A percentile compares a stretch with the other conserved stretches of the same genome.
Conservation (phyloP, 139 green algal species). For the Haematococcus lacustris region DNA sequence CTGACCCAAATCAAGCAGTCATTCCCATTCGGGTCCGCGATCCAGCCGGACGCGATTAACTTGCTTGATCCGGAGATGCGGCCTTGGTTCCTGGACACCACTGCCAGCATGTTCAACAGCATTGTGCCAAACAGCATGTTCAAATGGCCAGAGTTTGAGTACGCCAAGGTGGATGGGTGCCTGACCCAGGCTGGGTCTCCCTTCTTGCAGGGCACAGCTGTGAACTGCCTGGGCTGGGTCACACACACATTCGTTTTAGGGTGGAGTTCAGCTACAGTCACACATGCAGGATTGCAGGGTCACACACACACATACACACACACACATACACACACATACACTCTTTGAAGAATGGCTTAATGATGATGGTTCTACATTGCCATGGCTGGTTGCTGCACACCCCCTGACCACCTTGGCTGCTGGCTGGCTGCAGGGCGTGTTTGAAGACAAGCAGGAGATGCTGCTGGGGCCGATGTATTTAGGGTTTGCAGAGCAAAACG, state of each 20-base stretch:
- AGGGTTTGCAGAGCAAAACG: no score
- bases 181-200: not conserved
- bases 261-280: not conserved
- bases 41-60: no score
- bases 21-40: no score
- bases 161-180: not conserved
- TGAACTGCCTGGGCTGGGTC: not conserved
- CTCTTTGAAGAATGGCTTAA: not conserved
- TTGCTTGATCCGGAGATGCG: no score
- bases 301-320: slow-evolving; percentile 14
- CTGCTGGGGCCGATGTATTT: no score
- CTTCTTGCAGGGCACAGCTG: not conserved
- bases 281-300: no score
- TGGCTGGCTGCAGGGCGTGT: slow-evolving; percentile 42
- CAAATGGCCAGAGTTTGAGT: not conserved
- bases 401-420: not conserved
- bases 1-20: no score
- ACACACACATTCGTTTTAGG: not conserved
- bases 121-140: not conserved
- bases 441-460: no score
- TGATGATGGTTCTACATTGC: not conserved
- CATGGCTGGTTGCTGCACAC: not conserved
- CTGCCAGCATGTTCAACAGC: no score
- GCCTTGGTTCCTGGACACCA: no score
- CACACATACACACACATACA: slow-evolving; percentile 11